Evolutionary conservation across 1,139 yeast species (phyloP).

Genomic region (Saccharomyces uvarum): DNA sequence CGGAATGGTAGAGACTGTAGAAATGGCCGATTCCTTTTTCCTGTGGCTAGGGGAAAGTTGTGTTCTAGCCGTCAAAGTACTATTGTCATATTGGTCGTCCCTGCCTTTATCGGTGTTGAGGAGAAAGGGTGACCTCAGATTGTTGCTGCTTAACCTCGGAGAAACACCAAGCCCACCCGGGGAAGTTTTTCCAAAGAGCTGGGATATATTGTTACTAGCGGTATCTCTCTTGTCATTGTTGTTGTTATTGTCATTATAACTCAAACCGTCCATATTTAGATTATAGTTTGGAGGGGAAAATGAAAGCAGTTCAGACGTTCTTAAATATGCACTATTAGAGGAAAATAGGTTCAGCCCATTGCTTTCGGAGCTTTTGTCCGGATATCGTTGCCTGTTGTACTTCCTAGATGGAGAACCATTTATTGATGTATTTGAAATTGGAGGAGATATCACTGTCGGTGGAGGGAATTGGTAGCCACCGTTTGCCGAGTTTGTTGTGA

Average conservation of each 20-base stretch:
- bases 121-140: slow-evolving; percentile 30
- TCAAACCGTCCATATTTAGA: not conserved
- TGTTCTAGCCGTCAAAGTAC: not conserved
- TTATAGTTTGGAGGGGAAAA: not conserved
- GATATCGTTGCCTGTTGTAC: slow-evolving; percentile 2
- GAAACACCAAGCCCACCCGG: not conserved
- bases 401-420: slow-evolving; percentile 24
- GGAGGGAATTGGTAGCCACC: slow-evolving; percentile 32
- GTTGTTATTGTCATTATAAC: not conserved
- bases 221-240: not conserved
- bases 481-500: slow-evolving; percentile 26
- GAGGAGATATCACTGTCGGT: slow-evolving; percentile 18
- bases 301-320: not conserved
- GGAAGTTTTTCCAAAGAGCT: not conserved
- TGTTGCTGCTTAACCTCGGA: slow-evolving; percentile 1
- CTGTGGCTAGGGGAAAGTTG: slow-evolving; percentile 5
- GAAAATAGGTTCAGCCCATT: slow-evolving; percentile 3
- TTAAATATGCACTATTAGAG: slow-evolving; percentile 1
- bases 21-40: slow-evolving; percentile 14
- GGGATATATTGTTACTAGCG: not conserved
- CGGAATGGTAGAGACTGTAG: slow-evolving; percentile 18
- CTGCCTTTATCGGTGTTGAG: slow-evolving; percentile 20
- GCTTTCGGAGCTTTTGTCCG: slow-evolving; percentile 4
- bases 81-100: slow-evolving; percentile 6
- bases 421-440: slow-evolving; percentile 19